These are phyloP conservation scores for Neoboletus subvelutipes DNA, from an alignment of 768 basidiomycete species.

Conservation along the genomic window DNA sequence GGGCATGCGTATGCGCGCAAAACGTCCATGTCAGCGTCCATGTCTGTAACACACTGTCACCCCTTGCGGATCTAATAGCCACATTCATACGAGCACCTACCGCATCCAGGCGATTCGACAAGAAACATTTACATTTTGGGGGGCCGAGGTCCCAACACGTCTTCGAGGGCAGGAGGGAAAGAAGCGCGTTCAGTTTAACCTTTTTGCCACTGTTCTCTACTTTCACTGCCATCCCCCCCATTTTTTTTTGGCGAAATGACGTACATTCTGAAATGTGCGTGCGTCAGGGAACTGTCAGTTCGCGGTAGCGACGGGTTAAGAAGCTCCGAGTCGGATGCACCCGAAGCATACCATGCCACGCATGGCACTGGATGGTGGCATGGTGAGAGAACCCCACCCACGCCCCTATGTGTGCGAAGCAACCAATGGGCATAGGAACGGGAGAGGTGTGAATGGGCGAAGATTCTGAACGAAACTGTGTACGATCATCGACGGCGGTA, in stretches of 20 bases:
- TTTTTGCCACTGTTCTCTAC: constrained; percentile 2
- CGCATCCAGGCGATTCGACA: background rate
- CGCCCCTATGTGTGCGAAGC: background rate
- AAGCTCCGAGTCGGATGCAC: background rate
- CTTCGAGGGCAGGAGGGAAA: background rate
- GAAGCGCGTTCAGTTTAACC: constrained; percentile 6
- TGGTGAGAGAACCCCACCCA: background rate
- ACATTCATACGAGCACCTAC: background rate
- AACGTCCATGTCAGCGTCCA: background rate
- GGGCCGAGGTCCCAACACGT: background rate
- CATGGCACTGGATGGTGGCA: background rate
- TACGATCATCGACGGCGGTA: background rate
- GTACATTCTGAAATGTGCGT: background rate
- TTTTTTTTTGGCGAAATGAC: background rate
- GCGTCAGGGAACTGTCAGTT: background rate
- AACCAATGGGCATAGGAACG: background rate
- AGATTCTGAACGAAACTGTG: background rate
- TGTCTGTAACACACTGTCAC: background rate
- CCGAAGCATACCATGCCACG: background rate
- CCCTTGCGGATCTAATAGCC: background rate
- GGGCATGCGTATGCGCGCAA: too few relatives aligned
- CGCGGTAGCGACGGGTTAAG: background rate
- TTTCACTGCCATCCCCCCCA: background rate
- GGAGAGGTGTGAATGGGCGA: background rate
- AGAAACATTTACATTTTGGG: background rate